These are phyloP conservation scores for Galerina marginata DNA, from an alignment of 768 basidiomycete genomes.

Conservation along the genomic window DNA sequence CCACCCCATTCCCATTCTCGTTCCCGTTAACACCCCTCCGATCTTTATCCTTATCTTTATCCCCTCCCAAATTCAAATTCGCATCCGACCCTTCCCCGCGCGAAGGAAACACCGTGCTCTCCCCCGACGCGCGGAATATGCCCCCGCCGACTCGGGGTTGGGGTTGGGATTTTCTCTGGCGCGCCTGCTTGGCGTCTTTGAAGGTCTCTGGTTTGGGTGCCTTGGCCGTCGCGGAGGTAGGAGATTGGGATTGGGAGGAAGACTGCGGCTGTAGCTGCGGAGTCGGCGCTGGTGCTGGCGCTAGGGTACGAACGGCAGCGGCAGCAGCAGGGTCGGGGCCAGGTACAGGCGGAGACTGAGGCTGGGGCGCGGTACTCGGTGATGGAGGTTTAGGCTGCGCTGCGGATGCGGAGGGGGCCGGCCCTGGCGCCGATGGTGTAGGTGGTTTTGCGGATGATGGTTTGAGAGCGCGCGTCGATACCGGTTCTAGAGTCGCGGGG, in stretches of 20 bases:
- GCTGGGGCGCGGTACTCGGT: too few relatives aligned
- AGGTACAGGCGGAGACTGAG: neutral
- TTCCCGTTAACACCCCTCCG: neutral
- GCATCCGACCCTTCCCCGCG: conserved; percentile 13
- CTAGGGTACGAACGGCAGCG: too few relatives aligned
- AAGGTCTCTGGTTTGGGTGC: conserved; percentile 41
- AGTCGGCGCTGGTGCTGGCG: too few relatives aligned
- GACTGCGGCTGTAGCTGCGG: too few relatives aligned
- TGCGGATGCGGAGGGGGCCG: neutral
- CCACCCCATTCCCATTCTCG: neutral
- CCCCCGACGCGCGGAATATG: conserved; percentile 70
- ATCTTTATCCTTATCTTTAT: too few relatives aligned
- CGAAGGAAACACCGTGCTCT: conserved; percentile 57
- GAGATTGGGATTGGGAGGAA: neutral
- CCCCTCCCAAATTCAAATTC: too few relatives aligned
- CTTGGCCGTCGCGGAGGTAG: too few relatives aligned
- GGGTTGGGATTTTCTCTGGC: conserved; percentile 39
- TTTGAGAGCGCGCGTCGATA: conserved; percentile 33
- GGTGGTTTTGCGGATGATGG: neutral
- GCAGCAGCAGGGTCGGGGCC: neutral
- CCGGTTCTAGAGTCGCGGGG: conserved; percentile 22
- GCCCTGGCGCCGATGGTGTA: neutral
- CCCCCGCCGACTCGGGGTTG: conserved; percentile 64
- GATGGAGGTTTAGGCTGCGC: neutral
- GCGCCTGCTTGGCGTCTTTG: conserved; percentile 61